Conservation (phyloP, 2,329 filamentous ascomycete species). For the Pleomassaria siparia region DNA sequence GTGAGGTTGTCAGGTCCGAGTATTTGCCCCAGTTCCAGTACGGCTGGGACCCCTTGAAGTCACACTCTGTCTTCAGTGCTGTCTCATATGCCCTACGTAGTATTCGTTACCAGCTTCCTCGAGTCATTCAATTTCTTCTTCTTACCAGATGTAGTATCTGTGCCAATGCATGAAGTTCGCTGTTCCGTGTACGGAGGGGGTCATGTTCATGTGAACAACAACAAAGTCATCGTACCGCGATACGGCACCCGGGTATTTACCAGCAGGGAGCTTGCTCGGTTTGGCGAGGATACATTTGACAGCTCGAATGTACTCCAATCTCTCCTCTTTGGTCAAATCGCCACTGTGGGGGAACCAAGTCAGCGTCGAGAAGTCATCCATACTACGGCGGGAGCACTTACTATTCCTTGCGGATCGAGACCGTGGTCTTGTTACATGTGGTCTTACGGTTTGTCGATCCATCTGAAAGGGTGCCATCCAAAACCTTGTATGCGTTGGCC, state of each 20-base stretch:
- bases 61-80: conserved; percentile 45
- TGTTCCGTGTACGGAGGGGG: conserved; percentile 28
- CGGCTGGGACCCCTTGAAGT: conserved; percentile 45
- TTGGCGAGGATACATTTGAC: conserved; percentile 33
- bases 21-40: conserved; percentile 59
- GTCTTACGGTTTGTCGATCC: conserved; percentile 21
- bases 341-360: conserved; percentile 18
- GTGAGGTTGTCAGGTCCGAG: conserved; percentile 48
- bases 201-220: conserved; percentile 33
- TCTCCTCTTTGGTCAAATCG: conserved; percentile 30
- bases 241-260: conserved; percentile 33
- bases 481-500: conserved; percentile 28
- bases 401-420: conserved; percentile 50
- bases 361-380: neutral
- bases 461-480: conserved; percentile 31
- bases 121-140: neutral
- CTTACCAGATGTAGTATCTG: conserved; percentile 45
- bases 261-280: conserved; percentile 27
- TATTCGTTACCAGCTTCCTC: neutral
- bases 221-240: conserved; percentile 39
- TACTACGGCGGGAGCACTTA: conserved; percentile 13
- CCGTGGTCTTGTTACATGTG: conserved; percentile 44
- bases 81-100: conserved; percentile 41
- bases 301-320: conserved; percentile 35
- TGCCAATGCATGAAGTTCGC: conserved; percentile 45